These are phyloP conservation scores for Hansenula anomala DNA, from an alignment of 1,139 yeast species.

Conservation along the genomic window DNA sequence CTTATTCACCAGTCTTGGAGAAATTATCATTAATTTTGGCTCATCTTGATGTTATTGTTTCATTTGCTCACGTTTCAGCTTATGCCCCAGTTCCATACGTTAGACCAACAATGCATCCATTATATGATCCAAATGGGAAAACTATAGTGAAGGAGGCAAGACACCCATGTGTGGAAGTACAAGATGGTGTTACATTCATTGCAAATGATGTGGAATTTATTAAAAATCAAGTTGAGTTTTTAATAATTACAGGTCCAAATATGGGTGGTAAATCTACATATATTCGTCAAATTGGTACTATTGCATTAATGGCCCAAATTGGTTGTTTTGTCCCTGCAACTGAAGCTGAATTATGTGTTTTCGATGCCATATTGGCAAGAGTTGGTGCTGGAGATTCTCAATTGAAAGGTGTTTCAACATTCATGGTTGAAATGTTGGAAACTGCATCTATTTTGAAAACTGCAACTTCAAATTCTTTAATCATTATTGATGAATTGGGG, in stretches of 20 bases:
- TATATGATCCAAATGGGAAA: constrained; percentile 43
- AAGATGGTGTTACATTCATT: constrained; percentile 81
- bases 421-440: constrained; percentile 97
- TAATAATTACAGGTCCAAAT: constrained; percentile 92
- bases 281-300: constrained; percentile 87
- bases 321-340: constrained; percentile 88
- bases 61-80: constrained; percentile 84
- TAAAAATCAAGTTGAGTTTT: constrained; percentile 54
- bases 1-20: constrained; percentile 75
- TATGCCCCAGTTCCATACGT: constrained; percentile 81
- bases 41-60: constrained; percentile 73
- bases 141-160: constrained; percentile 67
- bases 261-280: constrained; percentile 99
- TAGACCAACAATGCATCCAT: constrained; percentile 60
- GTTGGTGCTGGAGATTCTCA: constrained; percentile 99
- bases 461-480: constrained; percentile 78
- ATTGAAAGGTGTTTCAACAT: constrained; percentile 91
- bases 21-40: constrained; percentile 61
- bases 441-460: constrained; percentile 87
- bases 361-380: constrained; percentile 89
- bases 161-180: constrained; percentile 92
- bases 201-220: constrained; percentile 72
- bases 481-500: constrained; percentile 92
- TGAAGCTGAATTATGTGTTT: constrained; percentile 70
- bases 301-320: constrained; percentile 83